Percentiles rank a stretch among this genome's conserved stretches.
phyloP scores from a whole-genome alignment of 441 rosid species.

The Erysimum cheiri region DNA sequence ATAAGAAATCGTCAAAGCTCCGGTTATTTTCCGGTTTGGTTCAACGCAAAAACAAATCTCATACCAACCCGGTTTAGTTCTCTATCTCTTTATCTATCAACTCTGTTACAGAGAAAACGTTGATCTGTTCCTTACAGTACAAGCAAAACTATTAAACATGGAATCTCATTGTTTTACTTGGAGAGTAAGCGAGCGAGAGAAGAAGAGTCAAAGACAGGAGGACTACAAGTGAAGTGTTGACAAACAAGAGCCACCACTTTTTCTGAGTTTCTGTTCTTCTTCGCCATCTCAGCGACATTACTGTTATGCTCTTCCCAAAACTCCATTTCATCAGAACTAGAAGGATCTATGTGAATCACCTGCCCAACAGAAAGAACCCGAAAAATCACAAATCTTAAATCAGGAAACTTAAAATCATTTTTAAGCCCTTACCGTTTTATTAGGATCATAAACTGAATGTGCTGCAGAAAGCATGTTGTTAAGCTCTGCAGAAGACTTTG shows the following conservation, averaged over 20 bases:
- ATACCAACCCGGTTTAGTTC: neutral
- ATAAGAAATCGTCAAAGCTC: neutral
- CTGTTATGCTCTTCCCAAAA: conserved; percentile 74
- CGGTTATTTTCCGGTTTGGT: neutral
- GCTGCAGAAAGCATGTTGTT: conserved; percentile 77
- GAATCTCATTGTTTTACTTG: conserved; percentile 44
- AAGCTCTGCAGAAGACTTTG: conserved; percentile 55
- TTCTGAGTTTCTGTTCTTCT: conserved; percentile 54
- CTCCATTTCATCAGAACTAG: conserved; percentile 64
- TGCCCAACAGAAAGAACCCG: conserved; percentile 36
- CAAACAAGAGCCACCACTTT: conserved; percentile 81
- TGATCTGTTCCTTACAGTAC: conserved; percentile 16
- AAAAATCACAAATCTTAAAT: neutral
- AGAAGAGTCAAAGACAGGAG: conserved; percentile 56
- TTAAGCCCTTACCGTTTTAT: conserved; percentile 62
- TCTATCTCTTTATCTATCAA: conserved; percentile 2
- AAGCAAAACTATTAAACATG: conserved; percentile 21
- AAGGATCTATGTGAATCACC: conserved; percentile 86
- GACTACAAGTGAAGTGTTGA: conserved; percentile 85
- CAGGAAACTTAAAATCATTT: neutral
- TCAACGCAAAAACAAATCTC: neutral
- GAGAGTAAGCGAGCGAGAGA: conserved; percentile 63
- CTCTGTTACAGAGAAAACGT: neutral
- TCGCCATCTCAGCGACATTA: conserved; percentile 69
- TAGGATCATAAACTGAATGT: conserved; percentile 75